A percentile compares a stretch with the other conserved stretches of the same genome.
These are phyloP conservation scores for Claviceps spartinae DNA, from an alignment of 2,329 filamentous ascomycete species.

Conservation along the genomic window DNA sequence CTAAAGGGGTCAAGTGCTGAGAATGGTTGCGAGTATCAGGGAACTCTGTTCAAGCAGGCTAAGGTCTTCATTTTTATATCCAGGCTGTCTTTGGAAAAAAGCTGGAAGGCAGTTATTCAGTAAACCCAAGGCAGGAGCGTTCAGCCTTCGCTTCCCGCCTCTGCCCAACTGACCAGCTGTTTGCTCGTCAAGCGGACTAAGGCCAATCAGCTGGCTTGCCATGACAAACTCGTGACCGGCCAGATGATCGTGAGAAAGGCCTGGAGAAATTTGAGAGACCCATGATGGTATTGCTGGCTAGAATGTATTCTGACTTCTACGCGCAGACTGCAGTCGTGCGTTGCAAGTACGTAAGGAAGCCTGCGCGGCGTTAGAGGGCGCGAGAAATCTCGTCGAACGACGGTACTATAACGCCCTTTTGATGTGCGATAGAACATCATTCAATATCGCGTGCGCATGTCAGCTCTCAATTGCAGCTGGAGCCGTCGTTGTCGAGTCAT, in stretches of 20 bases:
- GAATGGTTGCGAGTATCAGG: neutral
- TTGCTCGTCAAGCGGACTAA: neutral
- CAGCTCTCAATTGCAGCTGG: too few relatives aligned
- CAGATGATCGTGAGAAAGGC: neutral
- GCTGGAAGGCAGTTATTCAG: neutral
- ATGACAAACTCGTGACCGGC: neutral
- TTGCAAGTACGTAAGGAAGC: neutral
- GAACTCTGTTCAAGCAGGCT: neutral
- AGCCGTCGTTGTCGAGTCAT: too few relatives aligned
- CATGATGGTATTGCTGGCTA: neutral
- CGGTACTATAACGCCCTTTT: too few relatives aligned
- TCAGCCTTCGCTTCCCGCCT: neutral
- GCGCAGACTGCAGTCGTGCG: neutral
- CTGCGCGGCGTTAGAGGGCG: neutral
- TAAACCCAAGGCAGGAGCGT: neutral
- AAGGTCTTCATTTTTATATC: neutral
- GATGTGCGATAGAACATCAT: too few relatives aligned
- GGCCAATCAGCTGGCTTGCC: neutral
- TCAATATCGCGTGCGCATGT: too few relatives aligned
- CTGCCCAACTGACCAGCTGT: neutral
- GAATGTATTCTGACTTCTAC: neutral
- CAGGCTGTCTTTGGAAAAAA: too few relatives aligned
- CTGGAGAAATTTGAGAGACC: neutral
- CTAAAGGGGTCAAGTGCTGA: neutral
- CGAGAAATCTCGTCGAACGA: neutral